These are phyloP conservation scores for Gracilaria vermiculophylla DNA, from an alignment of 23 red algal genomes.

Conservation along the genomic window DNA sequence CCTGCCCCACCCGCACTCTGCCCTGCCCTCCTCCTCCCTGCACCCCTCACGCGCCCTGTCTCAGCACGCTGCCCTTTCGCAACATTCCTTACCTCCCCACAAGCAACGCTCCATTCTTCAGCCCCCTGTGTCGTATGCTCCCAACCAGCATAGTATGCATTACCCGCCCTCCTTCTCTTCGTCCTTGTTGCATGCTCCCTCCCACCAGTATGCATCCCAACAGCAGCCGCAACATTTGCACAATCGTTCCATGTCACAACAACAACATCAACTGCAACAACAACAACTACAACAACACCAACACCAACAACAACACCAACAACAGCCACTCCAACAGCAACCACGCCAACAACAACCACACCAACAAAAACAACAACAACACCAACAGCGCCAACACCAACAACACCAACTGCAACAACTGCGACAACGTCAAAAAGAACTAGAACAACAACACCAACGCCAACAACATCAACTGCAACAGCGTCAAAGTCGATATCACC, in stretches of 20 bases:
- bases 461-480: slow-evolving; percentile 13
- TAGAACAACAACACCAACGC: slow-evolving; percentile 19
- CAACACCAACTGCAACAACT: background rate
- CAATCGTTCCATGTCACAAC: slow-evolving; percentile 8
- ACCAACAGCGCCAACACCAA: slow-evolving; percentile 16
- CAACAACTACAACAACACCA: background rate
- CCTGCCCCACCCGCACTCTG: background rate
- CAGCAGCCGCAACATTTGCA: background rate
- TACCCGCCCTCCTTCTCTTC: background rate
- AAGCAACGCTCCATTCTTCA: slow-evolving; percentile 21
- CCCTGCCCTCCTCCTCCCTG: background rate
- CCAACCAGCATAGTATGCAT: background rate
- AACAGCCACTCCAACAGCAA: background rate
- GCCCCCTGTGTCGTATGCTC: background rate
- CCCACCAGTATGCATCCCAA: slow-evolving; percentile 10
- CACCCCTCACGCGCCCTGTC: background rate
- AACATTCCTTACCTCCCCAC: background rate
- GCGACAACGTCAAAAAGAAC: background rate
- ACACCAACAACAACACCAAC: slow-evolving; percentile 24
- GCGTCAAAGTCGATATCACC: background rate
- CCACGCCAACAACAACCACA: slow-evolving; percentile 10
- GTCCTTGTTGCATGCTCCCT: background rate
- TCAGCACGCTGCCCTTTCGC: background rate
- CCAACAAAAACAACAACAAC: slow-evolving; percentile 26
- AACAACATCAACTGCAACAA: slow-evolving; percentile 39